Base-by-base conservation (phyloP, 805 yeast species). In the Candida ficus region DNA sequence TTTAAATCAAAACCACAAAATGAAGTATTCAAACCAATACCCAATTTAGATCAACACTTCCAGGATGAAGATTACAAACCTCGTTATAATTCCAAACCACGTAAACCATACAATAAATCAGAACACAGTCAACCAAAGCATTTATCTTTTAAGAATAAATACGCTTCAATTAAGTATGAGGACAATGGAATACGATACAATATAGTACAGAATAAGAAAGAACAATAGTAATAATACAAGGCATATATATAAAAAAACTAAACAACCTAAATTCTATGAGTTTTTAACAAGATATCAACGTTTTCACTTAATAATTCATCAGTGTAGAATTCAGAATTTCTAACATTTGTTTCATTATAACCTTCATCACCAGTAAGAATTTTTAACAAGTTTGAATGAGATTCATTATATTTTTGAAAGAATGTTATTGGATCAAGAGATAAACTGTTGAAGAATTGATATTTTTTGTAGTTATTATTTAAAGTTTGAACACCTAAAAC, bases 311-410 rank as follows among this genome's bases (percentile, higher is more conserved):
- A 35, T 26, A 43, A 13, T 18, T 43, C 46, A 34, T 43, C 46
- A 20, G 40, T 43, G 36, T 84, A 93, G 62, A 83, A 93, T 14
- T 80, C 78, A 4, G 96, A 78, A 53, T 83, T 76, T 66, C 99
- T 78, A 5, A 88, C 95, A 17, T 76, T 70, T 57, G 90, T 97
- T 64, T 91, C 97, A 57, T 80, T 81, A 62, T 80, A 84, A 9
- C 90, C 91, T 52, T 85, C 93, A 53, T 93, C 98, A 49, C 95
- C 89, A 44, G 88, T 76, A 48, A 93, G 70, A 12, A 91, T 84
- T 63, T 84, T 89, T 55, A 93, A 71, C 35, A 91, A 85, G 44
- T 88, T 86, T 13, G 88, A 71, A 60, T 93, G 95, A 33, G 88
- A 81, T 33, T 80, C 83, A 46, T 80, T 68, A 75, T 95, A 85